Evolutionary conservation across 495 filamentous ascomycete species (phyloP).

Genomic region (Astrothelium subdiscretum): DNA sequence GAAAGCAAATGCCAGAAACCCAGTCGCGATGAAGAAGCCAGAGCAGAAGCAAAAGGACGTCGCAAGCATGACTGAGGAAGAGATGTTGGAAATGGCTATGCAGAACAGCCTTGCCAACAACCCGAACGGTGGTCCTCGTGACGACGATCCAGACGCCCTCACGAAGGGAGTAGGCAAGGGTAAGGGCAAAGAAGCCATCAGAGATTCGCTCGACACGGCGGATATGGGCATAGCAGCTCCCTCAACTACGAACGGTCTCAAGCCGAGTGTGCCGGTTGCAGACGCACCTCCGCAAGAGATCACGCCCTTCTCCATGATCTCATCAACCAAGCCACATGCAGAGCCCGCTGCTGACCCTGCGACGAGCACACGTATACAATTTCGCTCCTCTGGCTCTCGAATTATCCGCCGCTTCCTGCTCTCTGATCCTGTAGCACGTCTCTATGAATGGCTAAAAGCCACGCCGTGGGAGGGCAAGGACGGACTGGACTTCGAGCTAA

Average conservation of each 20-base stretch:
- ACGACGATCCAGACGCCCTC: constrained; percentile 73
- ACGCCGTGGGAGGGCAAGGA: constrained; percentile 64
- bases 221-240: constrained; percentile 15
- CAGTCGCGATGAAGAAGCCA: constrained; percentile 69
- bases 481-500: constrained; percentile 73
- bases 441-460: constrained; percentile 96
- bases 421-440: constrained; percentile 65
- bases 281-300: constrained; percentile 25
- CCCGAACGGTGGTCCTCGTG: constrained; percentile 18
- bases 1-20: constrained; percentile 77
- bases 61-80: constrained; percentile 86
- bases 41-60: constrained; percentile 57
- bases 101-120: constrained; percentile 61
- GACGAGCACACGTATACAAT: constrained; percentile 77
- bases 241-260: constrained; percentile 6
- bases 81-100: constrained; percentile 89
- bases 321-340: constrained; percentile 55
- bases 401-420: constrained; percentile 71
- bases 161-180: constrained; percentile 57
- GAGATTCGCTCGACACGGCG: constrained; percentile 22
- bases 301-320: constrained; percentile 49
- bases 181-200: constrained; percentile 44
- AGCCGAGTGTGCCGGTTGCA: constrained; percentile 19
- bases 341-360: constrained; percentile 61
- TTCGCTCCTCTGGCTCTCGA: constrained; percentile 68